Conservation (phyloP, 805 yeast genomes). For the Pichia ethanolica region DNA sequence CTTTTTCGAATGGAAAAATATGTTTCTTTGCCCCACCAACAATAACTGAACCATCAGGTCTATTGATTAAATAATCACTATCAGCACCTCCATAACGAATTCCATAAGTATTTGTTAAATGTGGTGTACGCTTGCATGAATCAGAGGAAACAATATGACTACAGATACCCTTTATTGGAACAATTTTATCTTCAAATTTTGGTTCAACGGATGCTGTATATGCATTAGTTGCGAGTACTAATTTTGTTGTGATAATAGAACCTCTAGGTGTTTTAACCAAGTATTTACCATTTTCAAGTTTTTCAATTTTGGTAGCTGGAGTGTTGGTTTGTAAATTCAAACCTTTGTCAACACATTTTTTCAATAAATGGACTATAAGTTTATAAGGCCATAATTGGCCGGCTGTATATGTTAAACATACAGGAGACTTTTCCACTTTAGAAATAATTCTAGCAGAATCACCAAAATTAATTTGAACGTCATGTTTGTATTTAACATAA, state of each 20-base stretch:
- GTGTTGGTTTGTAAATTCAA: constrained; percentile 38
- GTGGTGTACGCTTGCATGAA: constrained; percentile 22
- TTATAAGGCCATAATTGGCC: constrained; percentile 40
- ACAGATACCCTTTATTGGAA: constrained; percentile 30
- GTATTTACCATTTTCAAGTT: constrained; percentile 24
- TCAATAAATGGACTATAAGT: constrained; percentile 29
- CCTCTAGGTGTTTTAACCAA: constrained; percentile 27
- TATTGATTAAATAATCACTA: constrained; percentile 30
- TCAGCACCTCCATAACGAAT: constrained; percentile 19
- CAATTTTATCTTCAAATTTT: constrained; percentile 24
- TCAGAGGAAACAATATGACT: constrained; percentile 23
- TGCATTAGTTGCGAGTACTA: constrained; percentile 34
- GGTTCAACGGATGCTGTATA: constrained; percentile 24
- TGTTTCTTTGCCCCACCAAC: constrained; percentile 28
- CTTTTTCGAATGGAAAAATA: constrained; percentile 19
- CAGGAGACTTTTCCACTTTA: constrained; percentile 24
- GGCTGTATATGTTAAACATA: constrained; percentile 33
- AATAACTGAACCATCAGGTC: constrained; percentile 31
- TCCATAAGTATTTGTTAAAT: constrained; percentile 31
- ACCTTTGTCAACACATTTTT: constrained; percentile 26
- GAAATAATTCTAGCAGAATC: constrained; percentile 25
- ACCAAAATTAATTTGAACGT: constrained; percentile 27
- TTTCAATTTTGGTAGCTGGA: constrained; percentile 25
- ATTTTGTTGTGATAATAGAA: constrained; percentile 24
- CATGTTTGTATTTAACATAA: constrained; percentile 17